phyloP scores from a whole-genome alignment of 441 rosid genomes.

The Erodium chrysanthum region DNA sequence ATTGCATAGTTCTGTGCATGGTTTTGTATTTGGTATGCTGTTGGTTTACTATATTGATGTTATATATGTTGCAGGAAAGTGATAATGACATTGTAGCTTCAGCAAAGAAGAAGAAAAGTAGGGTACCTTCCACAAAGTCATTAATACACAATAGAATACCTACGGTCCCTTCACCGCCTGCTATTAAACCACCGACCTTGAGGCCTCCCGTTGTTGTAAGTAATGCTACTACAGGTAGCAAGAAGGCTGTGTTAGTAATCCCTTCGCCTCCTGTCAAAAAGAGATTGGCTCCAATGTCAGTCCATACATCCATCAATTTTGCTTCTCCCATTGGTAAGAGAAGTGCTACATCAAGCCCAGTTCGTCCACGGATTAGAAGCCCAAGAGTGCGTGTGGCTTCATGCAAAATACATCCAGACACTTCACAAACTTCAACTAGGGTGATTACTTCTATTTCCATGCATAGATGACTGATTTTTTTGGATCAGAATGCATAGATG shows the following conservation, averaged over 20 bases:
- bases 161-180: constrained; percentile 25
- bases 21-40: constrained; percentile 6
- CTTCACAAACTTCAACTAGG: constrained; percentile 1
- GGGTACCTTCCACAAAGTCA: constrained; percentile 26
- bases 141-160: constrained; percentile 15
- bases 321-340: constrained; percentile 26
- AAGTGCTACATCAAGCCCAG: constrained; percentile 21
- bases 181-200: constrained; percentile 26
- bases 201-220: constrained; percentile 27
- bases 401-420: neutral
- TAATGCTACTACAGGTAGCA: constrained; percentile 17
- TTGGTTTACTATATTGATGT: constrained; percentile 15
- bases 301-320: constrained; percentile 44
- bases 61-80: constrained; percentile 25
- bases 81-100: constrained; percentile 26
- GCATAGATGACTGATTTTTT: neutral
- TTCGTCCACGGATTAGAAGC: constrained; percentile 14
- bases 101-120: constrained; percentile 31
- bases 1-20: neutral
- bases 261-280: constrained; percentile 19
- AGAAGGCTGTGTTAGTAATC: constrained; percentile 15
- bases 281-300: constrained; percentile 30
- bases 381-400: constrained; percentile 5
- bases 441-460: neutral
- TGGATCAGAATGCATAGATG: neutral